Evolutionary conservation across 2,329 filamentous ascomycete genomes (phyloP).

Genomic region (Phyllosticta capitalensis): DNA sequence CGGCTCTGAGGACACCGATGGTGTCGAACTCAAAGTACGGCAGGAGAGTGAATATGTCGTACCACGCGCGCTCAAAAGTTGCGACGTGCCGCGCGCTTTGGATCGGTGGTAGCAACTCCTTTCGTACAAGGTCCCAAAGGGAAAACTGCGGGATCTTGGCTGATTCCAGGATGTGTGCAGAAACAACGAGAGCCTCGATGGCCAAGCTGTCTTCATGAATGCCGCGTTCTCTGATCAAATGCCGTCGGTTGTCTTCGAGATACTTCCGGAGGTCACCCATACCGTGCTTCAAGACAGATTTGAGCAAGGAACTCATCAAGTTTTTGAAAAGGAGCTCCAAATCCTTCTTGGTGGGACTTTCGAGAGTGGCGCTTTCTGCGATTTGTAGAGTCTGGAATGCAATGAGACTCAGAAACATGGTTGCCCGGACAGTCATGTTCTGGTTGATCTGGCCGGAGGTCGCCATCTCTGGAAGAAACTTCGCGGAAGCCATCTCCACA

Average conservation of each 20-base stretch:
- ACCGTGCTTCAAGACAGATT: constrained; percentile 24
- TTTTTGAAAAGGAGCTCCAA: constrained; percentile 23
- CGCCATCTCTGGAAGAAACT: constrained; percentile 8
- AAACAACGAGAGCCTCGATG: constrained; percentile 39
- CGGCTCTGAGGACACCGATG: constrained; percentile 36
- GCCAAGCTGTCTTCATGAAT: constrained; percentile 35
- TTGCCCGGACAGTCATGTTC: background rate
- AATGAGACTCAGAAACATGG: constrained; percentile 18
- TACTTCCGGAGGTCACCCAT: constrained; percentile 32
- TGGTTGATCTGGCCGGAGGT: background rate
- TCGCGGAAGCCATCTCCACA: constrained; percentile 26
- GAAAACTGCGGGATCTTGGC: constrained; percentile 20
- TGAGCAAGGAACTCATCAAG: constrained; percentile 29
- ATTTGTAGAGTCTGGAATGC: constrained; percentile 24
- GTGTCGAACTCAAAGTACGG: constrained; percentile 45
- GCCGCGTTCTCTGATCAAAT: constrained; percentile 37
- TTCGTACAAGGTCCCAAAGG: constrained; percentile 38
- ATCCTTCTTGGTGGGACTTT: constrained; percentile 13
- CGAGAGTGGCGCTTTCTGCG: constrained; percentile 19
- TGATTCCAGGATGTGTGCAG: constrained; percentile 33
- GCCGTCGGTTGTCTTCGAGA: constrained; percentile 36
- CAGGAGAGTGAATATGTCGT: constrained; percentile 42
- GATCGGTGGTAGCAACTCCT: constrained; percentile 13
- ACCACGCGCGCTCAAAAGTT: constrained; percentile 30
- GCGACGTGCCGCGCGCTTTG: constrained; percentile 18